Base-by-base conservation (phyloP, 1,284 basidiomycete species). In the Bjerkandera adusta region DNA sequence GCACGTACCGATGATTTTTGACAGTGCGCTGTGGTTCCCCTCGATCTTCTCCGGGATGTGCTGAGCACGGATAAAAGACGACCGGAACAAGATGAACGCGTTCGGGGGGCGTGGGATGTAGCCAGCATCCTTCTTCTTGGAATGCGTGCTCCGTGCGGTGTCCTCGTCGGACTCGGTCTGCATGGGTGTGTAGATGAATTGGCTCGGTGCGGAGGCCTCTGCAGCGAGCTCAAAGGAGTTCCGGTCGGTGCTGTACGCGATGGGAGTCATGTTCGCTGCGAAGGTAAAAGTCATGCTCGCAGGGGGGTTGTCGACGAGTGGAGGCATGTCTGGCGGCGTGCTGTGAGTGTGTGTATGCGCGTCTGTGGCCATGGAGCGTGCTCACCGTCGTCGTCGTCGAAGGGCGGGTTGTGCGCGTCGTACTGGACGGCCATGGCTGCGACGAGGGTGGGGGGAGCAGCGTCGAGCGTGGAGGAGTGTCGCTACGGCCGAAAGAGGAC, bases 61-160 rank as follows among this genome's bases (percentile, higher is more conserved):
- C 58, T 86, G 81, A 46, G 81, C 80, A 37, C 81, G 77, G 58
- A 93, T 91, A 62, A 93, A 92, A 43, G 91, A 88, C 26, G 89
- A 90, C 51, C 94, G 81, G 69, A 94, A 97, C 64, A 97, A 82
- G 59, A 97, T 96, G 70, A 96, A 97, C 38, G 94, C 92, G 67
- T 97, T 97, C 25, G 92, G 87, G 0, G 93, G 93, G 26, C 93
- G 83, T 38, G 93, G 92, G 63, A 95, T 91, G 66, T 95, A 85
- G 18, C 68, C 71, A 37, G 72, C 69, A 51, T 76, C 75, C 37
- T 72, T 68, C 54, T 75, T 76, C 64, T 72, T 74, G 50, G 62
- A 62, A 54, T 75, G 72, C 43, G 64, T 67, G 21, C 58, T 52
- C 30, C 66, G 66, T 45, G 63, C 60, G 36, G 64, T 51, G 11